These are phyloP conservation scores for Bacidia gigantensis DNA, from an alignment of 495 filamentous ascomycete species.

Conservation along the genomic window DNA sequence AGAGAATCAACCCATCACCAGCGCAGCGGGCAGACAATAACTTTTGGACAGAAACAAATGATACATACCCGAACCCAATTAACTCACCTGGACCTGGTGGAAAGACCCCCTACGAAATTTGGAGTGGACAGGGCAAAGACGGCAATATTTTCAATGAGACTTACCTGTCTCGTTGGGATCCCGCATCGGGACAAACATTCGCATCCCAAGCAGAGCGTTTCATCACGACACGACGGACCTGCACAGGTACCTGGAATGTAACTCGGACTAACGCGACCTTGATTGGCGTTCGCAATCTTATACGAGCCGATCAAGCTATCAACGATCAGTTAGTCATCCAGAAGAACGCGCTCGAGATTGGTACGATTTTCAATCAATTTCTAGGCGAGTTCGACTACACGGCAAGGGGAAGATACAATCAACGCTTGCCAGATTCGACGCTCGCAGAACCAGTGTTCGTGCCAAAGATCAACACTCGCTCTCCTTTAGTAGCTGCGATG, in stretches of 20 bases:
- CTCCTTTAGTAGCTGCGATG: background rate
- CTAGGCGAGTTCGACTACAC: conserved; percentile 1
- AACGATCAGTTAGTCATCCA: background rate
- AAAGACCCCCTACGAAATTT: background rate
- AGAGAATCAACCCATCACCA: background rate
- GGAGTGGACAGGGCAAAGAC: background rate
- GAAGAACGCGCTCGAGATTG: background rate
- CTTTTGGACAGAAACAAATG: too few species aligned
- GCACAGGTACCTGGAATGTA: conserved; percentile 2
- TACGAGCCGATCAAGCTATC: background rate
- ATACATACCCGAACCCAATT: background rate
- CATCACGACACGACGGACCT: conserved; percentile 1
- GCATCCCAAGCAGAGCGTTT: background rate
- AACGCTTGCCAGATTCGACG: background rate
- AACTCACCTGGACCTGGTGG: background rate
- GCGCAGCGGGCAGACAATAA: too few species aligned
- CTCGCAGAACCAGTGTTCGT: background rate
- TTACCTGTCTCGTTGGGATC: too few species aligned
- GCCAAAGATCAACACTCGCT: background rate
- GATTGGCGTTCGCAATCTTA: background rate
- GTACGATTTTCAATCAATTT: background rate
- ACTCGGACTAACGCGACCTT: background rate
- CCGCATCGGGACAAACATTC: background rate
- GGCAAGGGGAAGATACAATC: background rate
- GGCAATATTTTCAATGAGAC: too few species aligned